These are phyloP conservation scores for Phlebopus sp. DNA, from an alignment of 1,284 basidiomycete genomes.

Conservation along the genomic window DNA sequence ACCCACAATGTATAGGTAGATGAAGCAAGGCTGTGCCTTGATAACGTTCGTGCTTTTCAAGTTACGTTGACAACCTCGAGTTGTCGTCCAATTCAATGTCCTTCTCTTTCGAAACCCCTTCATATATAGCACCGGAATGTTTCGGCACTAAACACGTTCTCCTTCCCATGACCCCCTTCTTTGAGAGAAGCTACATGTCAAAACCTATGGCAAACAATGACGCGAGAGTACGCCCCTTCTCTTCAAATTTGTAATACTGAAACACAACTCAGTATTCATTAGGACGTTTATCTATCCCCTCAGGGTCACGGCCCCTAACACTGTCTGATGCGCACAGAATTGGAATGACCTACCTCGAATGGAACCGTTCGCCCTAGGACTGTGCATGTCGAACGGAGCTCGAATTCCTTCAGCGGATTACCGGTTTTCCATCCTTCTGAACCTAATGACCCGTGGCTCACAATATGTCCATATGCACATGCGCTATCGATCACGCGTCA, in stretches of 20 bases:
- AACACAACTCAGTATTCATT: neutral
- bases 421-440: neutral
- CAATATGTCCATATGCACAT: neutral
- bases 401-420: constrained; percentile 2
- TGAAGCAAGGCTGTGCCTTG: too few relatives aligned
- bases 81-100: too few relatives aligned
- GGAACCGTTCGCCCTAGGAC: neutral
- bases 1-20: too few relatives aligned
- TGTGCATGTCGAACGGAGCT: constrained; percentile 11
- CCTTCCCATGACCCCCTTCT: neutral
- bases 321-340: neutral
- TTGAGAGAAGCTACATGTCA: neutral
- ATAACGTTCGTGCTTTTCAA: too few relatives aligned
- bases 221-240: neutral
- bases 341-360: neutral
- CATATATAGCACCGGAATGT: too few relatives aligned
- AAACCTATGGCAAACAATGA: neutral
- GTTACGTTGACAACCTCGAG: too few relatives aligned
- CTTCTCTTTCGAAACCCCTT: too few relatives aligned
- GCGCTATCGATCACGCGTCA: neutral
- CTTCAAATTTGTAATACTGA: neutral
- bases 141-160: neutral
- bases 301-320: neutral
- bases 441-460: neutral
- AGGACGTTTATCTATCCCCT: neutral